Base-by-base conservation (phyloP, 805 yeast genomes). In the Metschnikowia shivogae region DNA sequence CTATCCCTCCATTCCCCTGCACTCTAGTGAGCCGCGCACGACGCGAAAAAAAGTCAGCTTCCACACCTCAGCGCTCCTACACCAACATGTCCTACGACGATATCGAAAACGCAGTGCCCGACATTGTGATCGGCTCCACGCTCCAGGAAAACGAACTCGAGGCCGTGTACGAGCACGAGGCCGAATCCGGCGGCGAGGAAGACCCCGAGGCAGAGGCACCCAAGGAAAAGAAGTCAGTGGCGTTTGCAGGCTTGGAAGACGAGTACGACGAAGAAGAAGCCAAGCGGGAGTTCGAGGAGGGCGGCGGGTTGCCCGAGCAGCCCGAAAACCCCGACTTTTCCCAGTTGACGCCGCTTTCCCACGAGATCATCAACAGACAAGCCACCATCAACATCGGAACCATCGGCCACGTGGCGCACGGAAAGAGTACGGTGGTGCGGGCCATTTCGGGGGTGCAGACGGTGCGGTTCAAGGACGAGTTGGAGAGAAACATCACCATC, bases 361-460 rank as follows among this genome's bases (percentile, higher is more conserved):
- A 96, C 44, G 99, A 90, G 62, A 95, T 93, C 64, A 93, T 93
- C 72, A 88, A 87, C 68, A 86, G 99, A 79, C 99, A 93, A 74
- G 99, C 99, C 51, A 93, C 99, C 40, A 89, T 93, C 65, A 93
- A 93, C 70, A 93, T 93, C 63, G 99, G 99, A 70, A 89, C 96
- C 48, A 89, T 89, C 67, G 96, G 96, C 50, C 96, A 88, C 70
- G 96, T 89, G 56, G 96, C 96, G 46, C 96, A 89, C 74, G 96
- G 96, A 70, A 89, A 89, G 68, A 81, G 89, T 46, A 89, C 96
- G 9, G 96, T 89, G 31, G 96, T 89, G 35, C 84, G 90, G 70
- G 96, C 96, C 53, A 93, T 93, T 56, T 90, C 98, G 3, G 98
- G 99, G 52, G 98, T 95, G 36, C 99, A 95, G 68, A 93, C 99